phyloP scores from a whole-genome alignment of 2,329 filamentous ascomycete species.

The Sphaerulina musiva region DNA sequence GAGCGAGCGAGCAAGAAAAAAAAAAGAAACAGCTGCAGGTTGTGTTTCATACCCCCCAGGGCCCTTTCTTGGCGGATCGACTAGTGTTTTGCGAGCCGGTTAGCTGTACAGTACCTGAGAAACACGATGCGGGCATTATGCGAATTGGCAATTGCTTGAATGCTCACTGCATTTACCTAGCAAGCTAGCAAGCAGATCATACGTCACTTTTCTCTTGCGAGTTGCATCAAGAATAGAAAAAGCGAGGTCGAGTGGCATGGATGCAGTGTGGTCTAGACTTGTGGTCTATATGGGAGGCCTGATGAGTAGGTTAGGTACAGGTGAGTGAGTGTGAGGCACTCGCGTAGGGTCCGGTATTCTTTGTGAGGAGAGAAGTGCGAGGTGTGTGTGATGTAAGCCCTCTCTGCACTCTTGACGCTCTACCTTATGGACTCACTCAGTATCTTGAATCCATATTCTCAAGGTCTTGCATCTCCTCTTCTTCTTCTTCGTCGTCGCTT shows the following conservation, averaged over 20 bases:
- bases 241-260: neutral
- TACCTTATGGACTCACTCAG: conserved; percentile 7
- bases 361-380: neutral
- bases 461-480: conserved; percentile 33
- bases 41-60: no score
- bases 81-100: neutral
- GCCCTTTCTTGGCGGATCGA: neutral
- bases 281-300: neutral
- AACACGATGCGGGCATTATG: no score
- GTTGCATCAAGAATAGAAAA: no score
- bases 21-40: no score
- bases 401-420: no score
- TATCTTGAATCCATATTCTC: conserved; percentile 32
- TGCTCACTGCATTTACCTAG: no score
- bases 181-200: no score
- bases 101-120: neutral
- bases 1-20: neutral
- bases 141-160: no score
- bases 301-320: no score
- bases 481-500: conserved; percentile 27
- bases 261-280: neutral
- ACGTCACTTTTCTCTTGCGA: no score
- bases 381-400: neutral
- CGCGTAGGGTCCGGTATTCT: neutral
- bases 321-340: no score